Percentiles rank a stretch among this genome's conserved stretches.
Conservation (phyloP, 306 rosid genomes). For the Heteromeles arbutifolia region DNA sequence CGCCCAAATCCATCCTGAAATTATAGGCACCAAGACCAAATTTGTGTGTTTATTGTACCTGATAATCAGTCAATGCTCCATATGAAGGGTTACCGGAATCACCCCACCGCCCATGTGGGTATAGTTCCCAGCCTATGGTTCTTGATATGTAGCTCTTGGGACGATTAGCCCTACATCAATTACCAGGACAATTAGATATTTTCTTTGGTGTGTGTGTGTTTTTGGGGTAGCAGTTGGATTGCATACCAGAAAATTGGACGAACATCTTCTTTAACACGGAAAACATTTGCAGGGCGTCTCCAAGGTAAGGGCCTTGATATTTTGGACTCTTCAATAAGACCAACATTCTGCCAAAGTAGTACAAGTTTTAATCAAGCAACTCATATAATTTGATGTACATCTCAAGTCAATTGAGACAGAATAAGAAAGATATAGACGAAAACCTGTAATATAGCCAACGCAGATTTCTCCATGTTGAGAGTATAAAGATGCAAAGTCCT, state of each 20-base stretch:
- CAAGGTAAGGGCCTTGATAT: conserved; percentile 73
- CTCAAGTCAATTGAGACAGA: conserved; percentile 8
- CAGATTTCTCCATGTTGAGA: conserved; percentile 92
- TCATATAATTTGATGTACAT: conserved; percentile 10
- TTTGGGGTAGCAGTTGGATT: not conserved
- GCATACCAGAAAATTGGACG: conserved; percentile 90
- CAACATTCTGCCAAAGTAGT: conserved; percentile 67
- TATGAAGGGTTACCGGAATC: conserved; percentile 87
- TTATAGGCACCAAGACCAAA: not conserved
- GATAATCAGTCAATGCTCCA: conserved; percentile 81
- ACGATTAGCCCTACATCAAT: conserved; percentile 83
- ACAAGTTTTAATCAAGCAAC: conserved; percentile 8
- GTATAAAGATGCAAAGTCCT: conserved; percentile 86
- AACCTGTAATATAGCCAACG: conserved; percentile 71
- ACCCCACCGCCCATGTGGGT: conserved; percentile 94
- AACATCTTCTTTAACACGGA: conserved; percentile 74
- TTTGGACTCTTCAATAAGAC: conserved; percentile 82
- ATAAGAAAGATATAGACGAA: conserved; percentile 2
- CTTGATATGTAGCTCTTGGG: conserved; percentile 95
- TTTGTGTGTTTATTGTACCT: conserved; percentile 41
- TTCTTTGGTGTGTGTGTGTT: not conserved
- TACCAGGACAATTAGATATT: conserved; percentile 24
- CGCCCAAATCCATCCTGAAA: not conserved
- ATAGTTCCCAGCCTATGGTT: conserved; percentile 93
- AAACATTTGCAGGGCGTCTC: conserved; percentile 87